Percentiles rank a stretch among this genome's conserved stretches.
These are phyloP conservation scores for Cryphonectria carpinicola DNA, from an alignment of 2,329 filamentous ascomycete species.

Conservation along the genomic window DNA sequence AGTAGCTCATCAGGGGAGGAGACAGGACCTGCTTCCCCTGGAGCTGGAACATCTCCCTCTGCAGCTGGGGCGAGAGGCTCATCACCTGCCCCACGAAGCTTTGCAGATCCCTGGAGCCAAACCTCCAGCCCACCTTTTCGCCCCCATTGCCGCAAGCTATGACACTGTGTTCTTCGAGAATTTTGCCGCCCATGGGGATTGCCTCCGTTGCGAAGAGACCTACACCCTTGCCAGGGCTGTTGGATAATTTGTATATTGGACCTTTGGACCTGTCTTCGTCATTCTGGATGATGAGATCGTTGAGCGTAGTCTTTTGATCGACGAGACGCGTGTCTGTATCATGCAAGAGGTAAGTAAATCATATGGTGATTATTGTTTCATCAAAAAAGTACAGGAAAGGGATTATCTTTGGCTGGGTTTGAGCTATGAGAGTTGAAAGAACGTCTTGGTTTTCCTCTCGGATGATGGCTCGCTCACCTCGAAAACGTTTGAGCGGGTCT, in stretches of 20 bases:
- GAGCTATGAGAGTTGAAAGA: background rate
- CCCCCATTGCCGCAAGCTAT: constrained; percentile 8
- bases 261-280: background rate
- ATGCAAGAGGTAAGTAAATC: background rate
- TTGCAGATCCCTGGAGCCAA: constrained; percentile 2
- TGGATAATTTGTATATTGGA: background rate
- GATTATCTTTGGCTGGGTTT: background rate
- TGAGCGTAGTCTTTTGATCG: background rate
- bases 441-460: background rate
- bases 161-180: constrained; percentile 8
- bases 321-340: background rate
- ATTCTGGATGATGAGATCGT: constrained; percentile 2
- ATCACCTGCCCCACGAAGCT: constrained; percentile 7
- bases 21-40: constrained; percentile 4
- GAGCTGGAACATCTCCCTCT: background rate
- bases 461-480: background rate
- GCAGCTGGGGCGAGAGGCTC: constrained; percentile 4
- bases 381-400: background rate
- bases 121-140: background rate
- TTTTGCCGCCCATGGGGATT: background rate
- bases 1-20: constrained; percentile 10
- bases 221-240: constrained; percentile 12
- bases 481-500: background rate
- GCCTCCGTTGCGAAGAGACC: constrained; percentile 12
- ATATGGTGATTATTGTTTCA: background rate